Conservation (phyloP, 352 stramenopile genomes). For the Blastocystis sp. region DNA sequence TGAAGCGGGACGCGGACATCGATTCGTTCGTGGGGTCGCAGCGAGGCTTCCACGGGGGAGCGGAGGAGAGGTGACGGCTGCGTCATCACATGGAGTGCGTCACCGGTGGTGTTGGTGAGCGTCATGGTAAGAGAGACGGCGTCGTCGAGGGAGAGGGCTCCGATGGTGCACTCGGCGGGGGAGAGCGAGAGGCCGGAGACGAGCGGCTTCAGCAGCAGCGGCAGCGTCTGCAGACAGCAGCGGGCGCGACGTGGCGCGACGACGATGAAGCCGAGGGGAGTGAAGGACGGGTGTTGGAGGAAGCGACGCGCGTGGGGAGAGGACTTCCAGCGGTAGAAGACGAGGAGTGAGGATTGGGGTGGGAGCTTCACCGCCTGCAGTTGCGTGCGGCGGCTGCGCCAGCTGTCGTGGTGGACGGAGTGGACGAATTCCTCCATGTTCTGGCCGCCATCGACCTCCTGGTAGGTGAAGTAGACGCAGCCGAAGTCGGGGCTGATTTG, state of each 20-base stretch:
- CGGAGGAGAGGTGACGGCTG: not conserved
- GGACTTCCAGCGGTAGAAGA: constrained; percentile 16
- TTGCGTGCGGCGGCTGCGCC: not conserved
- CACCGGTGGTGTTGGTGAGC: not conserved
- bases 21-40: not conserved
- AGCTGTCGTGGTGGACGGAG: not conserved
- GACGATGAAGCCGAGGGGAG: not conserved
- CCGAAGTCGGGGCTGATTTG: constrained; percentile 45
- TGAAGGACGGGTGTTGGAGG: not conserved
- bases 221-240: not conserved
- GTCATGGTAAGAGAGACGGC: not conserved
- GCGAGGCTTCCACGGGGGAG: not conserved
- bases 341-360: not conserved
- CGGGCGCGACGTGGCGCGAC: not conserved
- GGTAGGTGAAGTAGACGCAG: not conserved
- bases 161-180: not conserved
- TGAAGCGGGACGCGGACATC: not conserved
- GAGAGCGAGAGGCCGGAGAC: not conserved
- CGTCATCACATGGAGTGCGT: not conserved
- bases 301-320: not conserved
- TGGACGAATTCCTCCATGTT: not conserved
- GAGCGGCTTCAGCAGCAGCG: constrained; percentile 1
- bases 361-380: not conserved
- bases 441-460: not conserved
- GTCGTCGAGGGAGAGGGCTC: not conserved